Evolutionary conservation across 495 filamentous ascomycete genomes (phyloP), one percentile per base, ranked within the genome.

Genomic region (Penicillium daleae): DNA sequence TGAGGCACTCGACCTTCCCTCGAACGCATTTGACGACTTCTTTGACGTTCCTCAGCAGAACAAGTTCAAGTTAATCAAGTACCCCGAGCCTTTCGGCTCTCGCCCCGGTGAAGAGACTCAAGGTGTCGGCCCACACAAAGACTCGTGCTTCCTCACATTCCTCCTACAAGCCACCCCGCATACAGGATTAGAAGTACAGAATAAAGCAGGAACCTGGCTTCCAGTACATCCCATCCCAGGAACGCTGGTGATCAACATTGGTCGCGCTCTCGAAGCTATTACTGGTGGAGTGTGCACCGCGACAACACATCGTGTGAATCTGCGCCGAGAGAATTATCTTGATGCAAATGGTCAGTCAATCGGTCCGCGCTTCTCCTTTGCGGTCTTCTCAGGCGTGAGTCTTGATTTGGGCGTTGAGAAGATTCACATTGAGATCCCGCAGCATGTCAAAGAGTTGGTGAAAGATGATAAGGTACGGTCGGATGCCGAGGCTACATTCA

Each of bases 51-150:
- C 86, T 59, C 89, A 95, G 76, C 88, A 96, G 74, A 92, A 97
- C 76, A 96, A 95, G 74, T 78, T 96, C 40, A 97, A 97, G 72
- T 86, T 97, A 56, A 87, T 97, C 63, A 94, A 93, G 74, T 97
- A 96, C 65, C 91, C 91, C 0, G 89, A 91, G 1, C 70, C 70
- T 13, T 48, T 76, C 70, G 81, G 4, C 71, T 74, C 61, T 15
- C 22, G 26, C 4, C 12, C 54, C 4, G 33, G 46, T 10, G 15
- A 49, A 12, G 56, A 64, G 4, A 48, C 50, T 5, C 71, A 87
- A 70, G 93, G 93, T 22, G 92, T 96, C 2, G 93, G 95, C 0
- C 90, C 95, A 9, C 95, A 99, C 75, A 99, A 99, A 73, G 95
- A 99, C 74, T 89, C 85, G 53, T 94, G 94, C 84, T 85, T 97